Conservation (phyloP, 371 early-diverging fungal genomes). For the Mortierella sp. region DNA sequence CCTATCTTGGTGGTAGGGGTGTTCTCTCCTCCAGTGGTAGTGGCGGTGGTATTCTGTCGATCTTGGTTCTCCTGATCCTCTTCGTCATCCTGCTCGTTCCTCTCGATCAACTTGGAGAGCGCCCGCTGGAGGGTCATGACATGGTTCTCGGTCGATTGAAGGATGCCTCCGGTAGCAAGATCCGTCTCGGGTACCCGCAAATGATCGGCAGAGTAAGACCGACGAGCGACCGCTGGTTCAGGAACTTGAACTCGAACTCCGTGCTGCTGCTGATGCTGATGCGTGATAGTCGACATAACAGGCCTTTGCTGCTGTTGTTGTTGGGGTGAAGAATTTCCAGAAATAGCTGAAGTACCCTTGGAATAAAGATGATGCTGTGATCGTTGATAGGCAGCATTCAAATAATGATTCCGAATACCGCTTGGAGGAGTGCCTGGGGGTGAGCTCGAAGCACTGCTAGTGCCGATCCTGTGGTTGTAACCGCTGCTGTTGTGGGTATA, state of each 20-base stretch:
- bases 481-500: conserved; percentile 6
- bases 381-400: conserved; percentile 51
- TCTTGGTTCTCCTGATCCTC: conserved; percentile 3
- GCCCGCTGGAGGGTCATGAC: conserved; percentile 46
- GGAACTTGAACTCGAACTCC: conserved; percentile 15
- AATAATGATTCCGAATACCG: conserved; percentile 41
- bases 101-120: conserved; percentile 42
- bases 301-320: conserved; percentile 35
- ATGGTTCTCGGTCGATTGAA: conserved; percentile 40
- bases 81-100: conserved; percentile 11
- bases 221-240: conserved; percentile 1
- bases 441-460: conserved; percentile 44
- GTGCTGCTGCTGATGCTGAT: not conserved
- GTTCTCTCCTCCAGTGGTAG: conserved; percentile 3
- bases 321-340: conserved; percentile 9
- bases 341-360: conserved; percentile 9
- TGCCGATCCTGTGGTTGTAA: conserved; percentile 15
- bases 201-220: conserved; percentile 47
- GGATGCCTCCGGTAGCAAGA: conserved; percentile 38
- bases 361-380: conserved; percentile 34
- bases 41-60: not conserved
- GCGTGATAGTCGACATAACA: conserved; percentile 18
- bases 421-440: conserved; percentile 54
- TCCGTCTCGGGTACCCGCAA: conserved; percentile 29
- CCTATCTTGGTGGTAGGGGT: conserved; percentile 9